phyloP scores from a whole-genome alignment of 2,329 filamentous ascomycete species.

The Magnaporthiopsis incrustans region DNA sequence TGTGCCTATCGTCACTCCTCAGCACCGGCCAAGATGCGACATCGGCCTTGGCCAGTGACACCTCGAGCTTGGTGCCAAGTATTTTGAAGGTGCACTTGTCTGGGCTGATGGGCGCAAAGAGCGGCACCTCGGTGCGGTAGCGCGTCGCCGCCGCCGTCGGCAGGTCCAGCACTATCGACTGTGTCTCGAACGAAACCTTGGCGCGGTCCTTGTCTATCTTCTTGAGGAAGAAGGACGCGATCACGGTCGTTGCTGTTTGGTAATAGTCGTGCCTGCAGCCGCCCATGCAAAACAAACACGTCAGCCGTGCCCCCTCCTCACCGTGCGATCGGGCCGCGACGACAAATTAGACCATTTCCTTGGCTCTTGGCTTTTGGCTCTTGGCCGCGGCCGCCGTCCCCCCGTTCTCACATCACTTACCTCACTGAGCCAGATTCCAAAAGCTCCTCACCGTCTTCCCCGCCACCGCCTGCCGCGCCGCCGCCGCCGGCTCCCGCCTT shows the following conservation, averaged over 20 bases:
- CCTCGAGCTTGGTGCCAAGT: constrained; percentile 81
- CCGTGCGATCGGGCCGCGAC: too few relatives aligned
- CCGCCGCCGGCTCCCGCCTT: constrained; percentile 19
- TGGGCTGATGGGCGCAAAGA: constrained; percentile 71
- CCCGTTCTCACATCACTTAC: constrained; percentile 32
- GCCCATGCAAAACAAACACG: too few relatives aligned
- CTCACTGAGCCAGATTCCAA: constrained; percentile 59
- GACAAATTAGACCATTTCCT: too few relatives aligned
- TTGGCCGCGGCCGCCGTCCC: too few relatives aligned
- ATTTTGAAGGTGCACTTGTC: constrained; percentile 72
- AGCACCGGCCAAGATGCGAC: constrained; percentile 79
- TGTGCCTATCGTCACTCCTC: constrained; percentile 62
- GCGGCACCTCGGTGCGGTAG: constrained; percentile 63
- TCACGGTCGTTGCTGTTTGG: constrained; percentile 77
- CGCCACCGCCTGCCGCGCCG: constrained; percentile 24
- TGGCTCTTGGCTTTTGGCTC: too few relatives aligned
- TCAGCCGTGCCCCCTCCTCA: too few relatives aligned
- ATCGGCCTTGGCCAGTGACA: constrained; percentile 64
- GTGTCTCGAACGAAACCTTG: constrained; percentile 59
- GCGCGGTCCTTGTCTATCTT: constrained; percentile 84
- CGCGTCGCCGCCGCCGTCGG: constrained; percentile 81
- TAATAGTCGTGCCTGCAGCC: constrained; percentile 74
- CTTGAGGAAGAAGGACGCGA: constrained; percentile 90
- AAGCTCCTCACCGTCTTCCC: constrained; percentile 76
- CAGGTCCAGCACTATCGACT: constrained; percentile 67